These are phyloP conservation scores for Pelargonium citronellum DNA, from an alignment of 441 rosid species.

Conservation along the genomic window DNA sequence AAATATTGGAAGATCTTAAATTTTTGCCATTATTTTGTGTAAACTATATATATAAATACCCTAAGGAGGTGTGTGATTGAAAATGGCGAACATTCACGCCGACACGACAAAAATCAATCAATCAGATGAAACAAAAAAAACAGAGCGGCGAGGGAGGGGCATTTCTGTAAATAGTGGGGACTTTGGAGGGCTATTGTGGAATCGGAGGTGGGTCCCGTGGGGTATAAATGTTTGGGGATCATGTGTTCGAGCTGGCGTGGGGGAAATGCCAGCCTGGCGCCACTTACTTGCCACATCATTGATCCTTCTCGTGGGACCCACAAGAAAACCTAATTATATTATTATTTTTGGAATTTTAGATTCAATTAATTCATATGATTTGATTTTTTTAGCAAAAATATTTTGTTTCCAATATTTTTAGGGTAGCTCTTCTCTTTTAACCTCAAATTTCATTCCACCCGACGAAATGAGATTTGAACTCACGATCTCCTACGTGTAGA, in stretches of 20 bases:
- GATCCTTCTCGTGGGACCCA: too few species aligned
- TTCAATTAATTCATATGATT: too few species aligned
- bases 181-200: not conserved
- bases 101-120: conserved; percentile 6
- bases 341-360: too few species aligned
- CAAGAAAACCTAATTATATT: too few species aligned
- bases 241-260: not conserved
- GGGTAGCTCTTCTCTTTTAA: too few species aligned
- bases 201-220: not conserved
- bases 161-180: not conserved
- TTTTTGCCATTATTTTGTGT: not conserved
- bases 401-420: too few species aligned
- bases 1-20: not conserved
- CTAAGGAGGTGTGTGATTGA: not conserved
- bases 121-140: not conserved
- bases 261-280: not conserved
- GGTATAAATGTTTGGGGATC: conserved; percentile 6
- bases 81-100: not conserved
- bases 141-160: not conserved
- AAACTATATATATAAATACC: not conserved
- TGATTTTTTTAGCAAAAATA: too few species aligned
- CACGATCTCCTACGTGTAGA: too few species aligned
- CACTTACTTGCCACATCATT: conserved; percentile 2
- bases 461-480: too few species aligned
- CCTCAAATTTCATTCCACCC: too few species aligned